phyloP scores from a whole-genome alignment of 2,329 filamentous ascomycete species.

The Fonsecaea pedrosoi region DNA sequence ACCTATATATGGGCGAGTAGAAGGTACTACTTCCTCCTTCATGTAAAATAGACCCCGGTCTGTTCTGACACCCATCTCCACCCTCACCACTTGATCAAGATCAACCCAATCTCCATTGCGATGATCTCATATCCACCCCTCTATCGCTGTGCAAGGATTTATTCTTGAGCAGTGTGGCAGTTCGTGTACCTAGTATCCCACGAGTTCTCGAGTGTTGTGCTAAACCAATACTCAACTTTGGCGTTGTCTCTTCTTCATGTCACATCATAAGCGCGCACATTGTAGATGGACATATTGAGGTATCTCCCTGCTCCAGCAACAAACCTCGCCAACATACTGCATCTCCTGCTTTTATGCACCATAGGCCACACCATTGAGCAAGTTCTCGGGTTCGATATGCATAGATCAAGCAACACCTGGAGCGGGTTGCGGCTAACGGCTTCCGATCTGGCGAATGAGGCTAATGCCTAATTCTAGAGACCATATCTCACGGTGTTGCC shows the following conservation, averaged over 20 bases:
- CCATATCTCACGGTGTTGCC: neutral
- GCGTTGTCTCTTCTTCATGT: no score
- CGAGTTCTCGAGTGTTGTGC: no score
- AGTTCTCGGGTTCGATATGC: neutral
- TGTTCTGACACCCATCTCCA: slow-evolving; percentile 7
- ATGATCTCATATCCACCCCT: slow-evolving; percentile 3
- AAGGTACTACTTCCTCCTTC: neutral
- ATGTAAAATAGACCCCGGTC: neutral
- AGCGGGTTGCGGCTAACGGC: neutral
- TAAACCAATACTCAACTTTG: no score
- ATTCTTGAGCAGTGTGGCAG: neutral
- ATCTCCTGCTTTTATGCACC: no score
- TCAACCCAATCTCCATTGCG: slow-evolving; percentile 23
- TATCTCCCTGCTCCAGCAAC: neutral
- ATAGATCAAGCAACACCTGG: no score
- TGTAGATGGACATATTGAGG: neutral
- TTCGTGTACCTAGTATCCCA: neutral
- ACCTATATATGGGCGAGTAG: no score
- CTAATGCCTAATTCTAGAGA: neutral
- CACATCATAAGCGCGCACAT: neutral
- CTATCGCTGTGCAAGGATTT: neutral
- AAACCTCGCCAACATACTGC: no score
- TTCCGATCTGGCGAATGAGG: neutral
- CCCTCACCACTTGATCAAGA: slow-evolving; percentile 27
- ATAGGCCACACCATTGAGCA: neutral